Base-by-base conservation (phyloP, 768 basidiomycete species). In the Pulveroboletus sp. region DNA sequence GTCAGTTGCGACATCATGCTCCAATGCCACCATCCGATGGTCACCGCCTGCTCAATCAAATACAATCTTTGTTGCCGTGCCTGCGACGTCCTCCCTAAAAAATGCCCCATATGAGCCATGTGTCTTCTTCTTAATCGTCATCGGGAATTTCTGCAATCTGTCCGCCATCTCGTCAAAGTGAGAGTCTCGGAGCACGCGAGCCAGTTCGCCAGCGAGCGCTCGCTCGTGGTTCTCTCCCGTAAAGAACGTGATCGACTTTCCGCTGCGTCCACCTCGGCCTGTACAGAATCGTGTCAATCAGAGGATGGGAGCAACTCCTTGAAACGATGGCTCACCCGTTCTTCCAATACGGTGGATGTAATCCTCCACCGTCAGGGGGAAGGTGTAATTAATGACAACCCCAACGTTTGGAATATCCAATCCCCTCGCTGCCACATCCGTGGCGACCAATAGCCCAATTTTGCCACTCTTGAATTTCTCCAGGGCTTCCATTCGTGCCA, bases 371-470 rank as follows among this genome's bases (percentile, higher is more conserved):
- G 93, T 97, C 62, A 99, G 74, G 36, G 95, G 95, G 73, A 94
- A 97, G n/a, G 90, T 94, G 62, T 96, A 95, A 71, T 97, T 96
- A 66, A 98, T 82, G 41, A 99, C 96, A 24, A 86, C 80, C 24
- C 83, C 89, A 28, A 99, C 96, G 63, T 95, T 86, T 2, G 96
- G 94, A 60, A 99, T 98, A 73, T 99, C 96, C 56, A 99, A 73
- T 8, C 96, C 96, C 46, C 96, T 82, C 40, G 96, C 93, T 6
- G 96, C 96, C 8, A 99, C 96, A 66, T 99, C 96, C 21, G 92
- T 99, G 8, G 96, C 96, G 44, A 99, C 95, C 55, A 98, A 75
- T 26, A 98, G 64, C 37, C 84, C 81, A 7, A 83, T 86, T 47
- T 74, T 77, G 3, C 94, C 95, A 30, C 75, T 80, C 67, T 93